A percentile compares a stretch with the other conserved stretches of the same genome.
phyloP scores from a whole-genome alignment of 1,284 basidiomycete species.

The Porogramme epimiltina region DNA sequence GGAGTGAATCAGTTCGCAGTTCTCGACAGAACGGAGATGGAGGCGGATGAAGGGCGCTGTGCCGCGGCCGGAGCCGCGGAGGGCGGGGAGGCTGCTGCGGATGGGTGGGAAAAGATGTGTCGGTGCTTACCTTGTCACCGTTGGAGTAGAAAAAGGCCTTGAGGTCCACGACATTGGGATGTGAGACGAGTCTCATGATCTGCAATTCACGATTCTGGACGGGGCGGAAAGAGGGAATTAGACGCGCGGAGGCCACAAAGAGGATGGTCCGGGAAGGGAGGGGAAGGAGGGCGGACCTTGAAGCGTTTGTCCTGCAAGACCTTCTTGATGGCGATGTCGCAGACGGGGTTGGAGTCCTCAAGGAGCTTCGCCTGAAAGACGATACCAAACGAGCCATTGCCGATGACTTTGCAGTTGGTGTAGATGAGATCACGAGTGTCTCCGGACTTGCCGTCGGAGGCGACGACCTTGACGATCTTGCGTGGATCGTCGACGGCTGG shows the following conservation, averaged over 20 bases:
- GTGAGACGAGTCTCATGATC: constrained; percentile 97
- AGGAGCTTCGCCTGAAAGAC: constrained; percentile 90
- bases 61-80: constrained; percentile 1
- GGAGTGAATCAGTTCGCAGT: constrained; percentile 9
- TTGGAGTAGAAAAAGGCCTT: constrained; percentile 99
- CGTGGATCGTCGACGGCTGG: constrained; percentile 90
- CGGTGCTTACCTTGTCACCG: constrained; percentile 86
- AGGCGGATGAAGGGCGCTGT: neutral
- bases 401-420: constrained; percentile 97
- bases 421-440: constrained; percentile 90
- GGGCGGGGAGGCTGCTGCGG: neutral
- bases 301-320: constrained; percentile 99
- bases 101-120: constrained; percentile 3
- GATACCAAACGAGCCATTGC: constrained; percentile 98
- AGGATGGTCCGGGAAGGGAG: too few species aligned
- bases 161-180: constrained; percentile 98
- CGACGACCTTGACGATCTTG: constrained; percentile 93
- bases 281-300: constrained; percentile 69
- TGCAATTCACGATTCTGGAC: constrained; percentile 96
- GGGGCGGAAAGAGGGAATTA: neutral
- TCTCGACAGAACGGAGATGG: neutral
- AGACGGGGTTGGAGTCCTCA: constrained; percentile 58
- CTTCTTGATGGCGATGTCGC: constrained; percentile 99
- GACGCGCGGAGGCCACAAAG: constrained; percentile 1
- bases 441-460: constrained; percentile 93